Conservation (phyloP, 2,329 filamentous ascomycete species). For the Emydomyces testavorans region DNA sequence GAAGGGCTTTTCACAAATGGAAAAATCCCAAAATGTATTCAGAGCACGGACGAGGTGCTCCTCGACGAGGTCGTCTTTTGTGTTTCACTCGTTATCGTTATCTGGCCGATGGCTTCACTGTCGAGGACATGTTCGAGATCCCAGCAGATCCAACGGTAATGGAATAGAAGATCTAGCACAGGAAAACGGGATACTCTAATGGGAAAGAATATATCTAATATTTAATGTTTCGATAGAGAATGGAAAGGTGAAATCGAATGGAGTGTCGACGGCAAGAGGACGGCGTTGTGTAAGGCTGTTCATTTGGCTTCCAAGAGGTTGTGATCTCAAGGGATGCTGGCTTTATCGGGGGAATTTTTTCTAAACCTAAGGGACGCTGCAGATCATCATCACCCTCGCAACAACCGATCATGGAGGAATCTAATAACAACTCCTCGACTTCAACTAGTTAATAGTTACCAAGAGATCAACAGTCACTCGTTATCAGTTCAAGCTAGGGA, state of each 20-base stretch:
- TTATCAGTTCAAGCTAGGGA: too few relatives aligned
- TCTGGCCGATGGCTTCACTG: constrained; percentile 1
- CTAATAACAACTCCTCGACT: too few relatives aligned
- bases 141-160: background rate
- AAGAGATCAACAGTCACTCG: too few relatives aligned
- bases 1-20: background rate
- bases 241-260: background rate
- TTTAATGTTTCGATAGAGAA: background rate
- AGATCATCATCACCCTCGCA: background rate
- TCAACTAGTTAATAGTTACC: too few relatives aligned
- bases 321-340: background rate
- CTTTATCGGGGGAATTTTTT: background rate
- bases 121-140: constrained; percentile 6
- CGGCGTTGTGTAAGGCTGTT: background rate
- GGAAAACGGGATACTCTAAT: background rate
- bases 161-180: background rate
- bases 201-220: too few relatives aligned
- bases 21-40: background rate
- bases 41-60: constrained; percentile 1
- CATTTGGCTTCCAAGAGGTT: background rate
- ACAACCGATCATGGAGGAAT: too few relatives aligned
- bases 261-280: too few relatives aligned
- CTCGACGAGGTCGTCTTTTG: background rate
- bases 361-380: background rate
- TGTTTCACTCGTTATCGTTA: constrained; percentile 7